A percentile compares a stretch with the other conserved stretches of the same genome.
Conservation (phyloP, 495 filamentous ascomycete species). For the Neurospora intermedia region DNA sequence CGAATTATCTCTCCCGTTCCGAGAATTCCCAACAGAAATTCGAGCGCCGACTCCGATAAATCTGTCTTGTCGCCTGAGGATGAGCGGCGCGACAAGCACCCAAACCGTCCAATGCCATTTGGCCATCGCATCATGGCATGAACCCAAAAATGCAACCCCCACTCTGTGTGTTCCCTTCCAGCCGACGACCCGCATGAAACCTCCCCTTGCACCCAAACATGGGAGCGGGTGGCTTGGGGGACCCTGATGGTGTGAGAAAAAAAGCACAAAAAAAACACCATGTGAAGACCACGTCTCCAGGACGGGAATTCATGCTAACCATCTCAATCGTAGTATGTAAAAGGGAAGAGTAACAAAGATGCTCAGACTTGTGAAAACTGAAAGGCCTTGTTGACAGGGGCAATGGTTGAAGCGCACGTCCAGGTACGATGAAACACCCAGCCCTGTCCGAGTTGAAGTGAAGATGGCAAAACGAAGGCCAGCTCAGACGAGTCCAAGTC, state of each 20-base stretch:
- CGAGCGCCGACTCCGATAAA: neutral
- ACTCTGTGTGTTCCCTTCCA: neutral
- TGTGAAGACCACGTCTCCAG: neutral
- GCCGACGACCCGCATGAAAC: neutral
- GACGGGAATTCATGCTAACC: no score
- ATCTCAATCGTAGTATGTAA: no score
- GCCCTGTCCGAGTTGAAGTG: neutral
- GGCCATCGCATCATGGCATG: neutral
- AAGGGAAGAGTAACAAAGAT: no score
- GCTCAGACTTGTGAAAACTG: neutral
- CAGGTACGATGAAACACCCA: neutral
- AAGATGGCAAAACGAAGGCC: neutral
- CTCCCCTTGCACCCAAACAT: neutral
- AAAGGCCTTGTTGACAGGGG: neutral
- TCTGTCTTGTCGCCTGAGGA: neutral
- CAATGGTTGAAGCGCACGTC: neutral
- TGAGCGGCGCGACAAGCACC: neutral
- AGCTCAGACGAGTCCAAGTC: neutral
- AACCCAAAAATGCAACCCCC: neutral
- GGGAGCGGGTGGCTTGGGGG: neutral
- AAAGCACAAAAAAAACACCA: neutral
- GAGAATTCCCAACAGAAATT: neutral
- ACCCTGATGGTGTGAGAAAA: neutral
- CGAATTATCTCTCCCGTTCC: neutral
- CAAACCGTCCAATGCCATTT: neutral